Conservation (phyloP, 202 grass and related monocot genomes). For the Eragrostis tef region DNA sequence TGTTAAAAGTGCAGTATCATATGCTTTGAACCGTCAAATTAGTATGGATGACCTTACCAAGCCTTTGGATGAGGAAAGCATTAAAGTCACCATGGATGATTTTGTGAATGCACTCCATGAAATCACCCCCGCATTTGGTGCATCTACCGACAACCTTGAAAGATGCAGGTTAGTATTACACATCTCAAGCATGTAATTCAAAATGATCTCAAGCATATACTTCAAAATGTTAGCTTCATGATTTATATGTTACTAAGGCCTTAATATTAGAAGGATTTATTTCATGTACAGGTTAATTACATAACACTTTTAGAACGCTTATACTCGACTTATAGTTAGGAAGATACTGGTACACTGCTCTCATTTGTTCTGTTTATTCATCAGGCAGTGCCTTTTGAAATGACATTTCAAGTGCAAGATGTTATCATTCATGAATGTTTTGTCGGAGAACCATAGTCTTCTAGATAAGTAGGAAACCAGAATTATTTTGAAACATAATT, state of each 20-base stretch:
- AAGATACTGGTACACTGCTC: neutral
- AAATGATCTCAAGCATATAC: neutral
- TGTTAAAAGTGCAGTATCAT: conserved; percentile 97
- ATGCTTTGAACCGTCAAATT: conserved; percentile 88
- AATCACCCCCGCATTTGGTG: conserved; percentile 92
- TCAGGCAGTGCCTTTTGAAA: neutral
- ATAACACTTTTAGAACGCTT: neutral
- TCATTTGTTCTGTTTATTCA: neutral
- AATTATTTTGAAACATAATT: neutral
- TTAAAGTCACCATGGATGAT: conserved; percentile 97
- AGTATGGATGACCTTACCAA: conserved; percentile 95
- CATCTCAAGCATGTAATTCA: neutral
- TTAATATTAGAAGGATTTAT: conserved; percentile 3
- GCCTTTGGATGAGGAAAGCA: conserved; percentile 87
- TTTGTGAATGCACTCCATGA: conserved; percentile 94
- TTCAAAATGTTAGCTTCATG: neutral
- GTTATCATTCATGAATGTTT: neutral
- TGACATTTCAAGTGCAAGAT: neutral
- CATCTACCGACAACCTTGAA: conserved; percentile 90
- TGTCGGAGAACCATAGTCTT: neutral
- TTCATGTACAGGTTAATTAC: neutral
- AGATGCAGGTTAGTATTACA: conserved; percentile 77
- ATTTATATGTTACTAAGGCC: neutral
- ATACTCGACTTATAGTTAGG: neutral
- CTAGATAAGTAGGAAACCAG: neutral